Evolutionary conservation across 495 filamentous ascomycete genomes (phyloP).

Genomic region (Daldinia concentrica): DNA sequence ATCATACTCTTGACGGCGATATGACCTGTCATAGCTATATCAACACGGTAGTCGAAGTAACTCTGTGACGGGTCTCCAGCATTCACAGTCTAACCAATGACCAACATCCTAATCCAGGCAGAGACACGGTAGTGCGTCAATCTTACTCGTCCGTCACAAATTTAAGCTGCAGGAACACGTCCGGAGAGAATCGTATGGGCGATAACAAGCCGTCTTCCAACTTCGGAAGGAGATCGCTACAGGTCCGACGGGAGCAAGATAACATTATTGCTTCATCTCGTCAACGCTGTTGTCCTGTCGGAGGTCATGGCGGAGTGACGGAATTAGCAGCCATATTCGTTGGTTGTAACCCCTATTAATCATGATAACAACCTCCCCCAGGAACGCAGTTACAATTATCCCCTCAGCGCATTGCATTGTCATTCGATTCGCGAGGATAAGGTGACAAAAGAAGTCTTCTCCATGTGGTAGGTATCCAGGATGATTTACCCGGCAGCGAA

Average conservation of each 20-base stretch:
- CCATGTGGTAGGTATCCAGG: constrained; percentile 20
- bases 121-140: constrained; percentile 16
- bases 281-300: constrained; percentile 4
- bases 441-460: constrained; percentile 7
- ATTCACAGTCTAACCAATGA: constrained; percentile 16
- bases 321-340: constrained; percentile 20
- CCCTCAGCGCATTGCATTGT: constrained; percentile 8
- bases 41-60: constrained; percentile 23
- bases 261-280: constrained; percentile 12
- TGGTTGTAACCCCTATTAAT: constrained; percentile 18
- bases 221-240: constrained; percentile 36
- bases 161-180: constrained; percentile 35
- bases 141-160: neutral
- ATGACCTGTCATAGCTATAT: constrained; percentile 32
- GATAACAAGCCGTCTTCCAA: constrained; percentile 35
- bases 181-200: constrained; percentile 12
- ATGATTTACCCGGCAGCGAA: constrained; percentile 36
- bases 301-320: constrained; percentile 12
- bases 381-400: constrained; percentile 1
- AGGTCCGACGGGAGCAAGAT: constrained; percentile 20
- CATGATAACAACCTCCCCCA: constrained; percentile 17
- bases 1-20: constrained; percentile 39
- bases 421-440: neutral
- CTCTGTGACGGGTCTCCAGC: constrained; percentile 15
- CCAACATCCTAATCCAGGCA: constrained; percentile 28